These are phyloP conservation scores for Artomyces pyxidatus DNA, from an alignment of 768 basidiomycete species.

Conservation along the genomic window DNA sequence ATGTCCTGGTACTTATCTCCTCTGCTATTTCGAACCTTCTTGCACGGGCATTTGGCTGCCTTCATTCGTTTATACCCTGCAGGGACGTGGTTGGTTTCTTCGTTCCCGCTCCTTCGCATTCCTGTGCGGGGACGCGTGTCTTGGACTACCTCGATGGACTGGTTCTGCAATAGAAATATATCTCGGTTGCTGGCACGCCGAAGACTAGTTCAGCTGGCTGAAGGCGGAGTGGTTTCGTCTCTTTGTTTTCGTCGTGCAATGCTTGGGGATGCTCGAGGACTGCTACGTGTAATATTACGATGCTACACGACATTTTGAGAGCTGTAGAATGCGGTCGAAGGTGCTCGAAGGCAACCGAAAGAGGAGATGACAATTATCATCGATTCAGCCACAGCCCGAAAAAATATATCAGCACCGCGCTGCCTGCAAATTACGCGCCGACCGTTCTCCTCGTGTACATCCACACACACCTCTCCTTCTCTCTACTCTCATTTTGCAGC, in stretches of 20 bases:
- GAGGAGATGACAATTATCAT: neutral
- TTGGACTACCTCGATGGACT: too few species aligned
- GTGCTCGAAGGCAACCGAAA: conserved; percentile 1
- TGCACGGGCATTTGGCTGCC: neutral
- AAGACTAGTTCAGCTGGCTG: neutral
- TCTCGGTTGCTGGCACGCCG: too few species aligned
- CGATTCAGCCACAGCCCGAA: conserved; percentile 5
- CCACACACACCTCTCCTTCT: neutral
- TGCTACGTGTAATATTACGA: neutral
- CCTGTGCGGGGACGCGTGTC: too few species aligned
- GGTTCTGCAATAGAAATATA: too few species aligned
- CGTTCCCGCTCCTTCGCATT: too few species aligned
- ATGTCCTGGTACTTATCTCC: neutral
- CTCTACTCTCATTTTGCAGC: neutral
- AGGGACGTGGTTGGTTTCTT: neutral
- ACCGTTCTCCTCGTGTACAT: conserved; percentile 4
- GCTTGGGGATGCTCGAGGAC: neutral
- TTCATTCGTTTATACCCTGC: neutral
- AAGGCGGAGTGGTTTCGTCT: too few species aligned
- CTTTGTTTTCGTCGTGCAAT: neutral
- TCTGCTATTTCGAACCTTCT: neutral
- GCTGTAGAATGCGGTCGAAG: neutral
- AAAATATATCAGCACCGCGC: conserved; percentile 5
- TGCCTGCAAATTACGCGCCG: neutral
- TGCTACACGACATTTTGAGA: neutral